Percentiles rank a stretch among this genome's conserved stretches.
Evolutionary conservation across 2,329 filamentous ascomycete genomes (phyloP).

Genomic region (Aspergillus tanneri): DNA sequence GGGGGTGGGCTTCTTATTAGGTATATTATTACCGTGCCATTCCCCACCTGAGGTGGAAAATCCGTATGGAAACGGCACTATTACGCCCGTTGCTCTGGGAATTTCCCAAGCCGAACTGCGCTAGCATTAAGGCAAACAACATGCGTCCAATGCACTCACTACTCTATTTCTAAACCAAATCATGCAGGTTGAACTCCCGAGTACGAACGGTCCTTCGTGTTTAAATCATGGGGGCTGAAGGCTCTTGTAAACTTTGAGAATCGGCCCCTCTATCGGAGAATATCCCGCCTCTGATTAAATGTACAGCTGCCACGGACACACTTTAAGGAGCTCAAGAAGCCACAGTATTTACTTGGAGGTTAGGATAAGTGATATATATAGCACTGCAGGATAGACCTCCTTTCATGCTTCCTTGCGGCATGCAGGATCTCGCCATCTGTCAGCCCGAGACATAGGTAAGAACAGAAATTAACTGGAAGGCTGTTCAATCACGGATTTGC

Average conservation of each 20-base stretch:
- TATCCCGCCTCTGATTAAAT: no score
- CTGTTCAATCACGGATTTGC: constrained; percentile 8
- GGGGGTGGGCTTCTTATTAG: no score
- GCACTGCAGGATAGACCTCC: not conserved
- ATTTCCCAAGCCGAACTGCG: not conserved
- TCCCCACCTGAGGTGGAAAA: not conserved
- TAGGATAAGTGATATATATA: no score
- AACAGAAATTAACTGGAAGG: not conserved
- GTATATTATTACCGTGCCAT: constrained; percentile 9
- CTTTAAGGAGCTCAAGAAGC: no score
- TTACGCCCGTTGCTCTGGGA: constrained; percentile 5
- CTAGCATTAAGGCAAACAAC: not conserved
- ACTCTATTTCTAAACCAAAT: no score
- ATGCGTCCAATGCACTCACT: no score
- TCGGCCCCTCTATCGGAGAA: no score
- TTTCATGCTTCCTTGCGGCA: constrained; percentile 4
- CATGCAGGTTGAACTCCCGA: not conserved
- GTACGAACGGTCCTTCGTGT: not conserved
- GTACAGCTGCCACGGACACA: no score
- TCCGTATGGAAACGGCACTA: constrained; percentile 17
- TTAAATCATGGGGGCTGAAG: no score
- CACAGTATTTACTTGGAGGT: no score
- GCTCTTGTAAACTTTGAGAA: no score
- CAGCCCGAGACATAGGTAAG: constrained; percentile 1
- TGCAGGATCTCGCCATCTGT: constrained; percentile 10